These are phyloP conservation scores for Aspergillus bombycis DNA, from an alignment of 2,329 filamentous ascomycete species.

Conservation along the genomic window DNA sequence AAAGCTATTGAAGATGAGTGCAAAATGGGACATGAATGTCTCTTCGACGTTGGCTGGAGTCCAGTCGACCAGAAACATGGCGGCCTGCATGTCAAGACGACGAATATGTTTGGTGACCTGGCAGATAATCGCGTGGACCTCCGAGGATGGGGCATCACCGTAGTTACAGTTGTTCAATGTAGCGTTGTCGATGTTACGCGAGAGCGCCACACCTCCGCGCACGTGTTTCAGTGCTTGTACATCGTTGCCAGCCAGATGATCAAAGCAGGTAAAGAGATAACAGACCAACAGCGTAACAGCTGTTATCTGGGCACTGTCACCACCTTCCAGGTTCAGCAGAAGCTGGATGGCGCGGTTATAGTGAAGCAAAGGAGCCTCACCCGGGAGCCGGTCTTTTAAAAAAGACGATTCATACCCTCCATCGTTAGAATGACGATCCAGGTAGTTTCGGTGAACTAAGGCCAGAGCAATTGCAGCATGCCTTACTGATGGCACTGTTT, in stretches of 20 bases:
- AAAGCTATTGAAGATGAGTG: constrained; percentile 22
- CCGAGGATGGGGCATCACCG: constrained; percentile 17
- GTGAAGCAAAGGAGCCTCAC: constrained; percentile 22
- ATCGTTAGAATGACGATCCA: constrained; percentile 21
- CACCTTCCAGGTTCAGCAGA: constrained; percentile 25
- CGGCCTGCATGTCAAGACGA: constrained; percentile 42
- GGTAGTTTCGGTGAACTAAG: constrained; percentile 28
- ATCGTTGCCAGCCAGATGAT: constrained; percentile 40
- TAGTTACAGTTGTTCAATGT: constrained; percentile 4
- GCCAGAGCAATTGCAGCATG: constrained; percentile 36
- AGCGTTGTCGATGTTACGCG: constrained; percentile 14
- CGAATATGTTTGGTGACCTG: constrained; percentile 40
- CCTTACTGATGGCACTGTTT: constrained; percentile 35
- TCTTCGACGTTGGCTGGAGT: constrained; percentile 33
- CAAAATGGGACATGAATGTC: constrained; percentile 12
- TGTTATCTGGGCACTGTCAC: constrained; percentile 28
- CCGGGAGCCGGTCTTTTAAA: constrained; percentile 12
- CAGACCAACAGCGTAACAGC: constrained; percentile 42
- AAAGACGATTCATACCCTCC: constrained; percentile 5
- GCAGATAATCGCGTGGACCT: constrained; percentile 24
- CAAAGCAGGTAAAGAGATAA: constrained; percentile 46
- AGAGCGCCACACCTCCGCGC: constrained; percentile 38
- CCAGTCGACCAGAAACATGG: constrained; percentile 34
- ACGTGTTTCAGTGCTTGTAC: constrained; percentile 42
- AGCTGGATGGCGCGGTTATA: constrained; percentile 27